Percentiles rank a stretch among this genome's conserved stretches.
phyloP scores from a whole-genome alignment of 169 alveolate species.

The Cryptosporidium canis region DNA sequence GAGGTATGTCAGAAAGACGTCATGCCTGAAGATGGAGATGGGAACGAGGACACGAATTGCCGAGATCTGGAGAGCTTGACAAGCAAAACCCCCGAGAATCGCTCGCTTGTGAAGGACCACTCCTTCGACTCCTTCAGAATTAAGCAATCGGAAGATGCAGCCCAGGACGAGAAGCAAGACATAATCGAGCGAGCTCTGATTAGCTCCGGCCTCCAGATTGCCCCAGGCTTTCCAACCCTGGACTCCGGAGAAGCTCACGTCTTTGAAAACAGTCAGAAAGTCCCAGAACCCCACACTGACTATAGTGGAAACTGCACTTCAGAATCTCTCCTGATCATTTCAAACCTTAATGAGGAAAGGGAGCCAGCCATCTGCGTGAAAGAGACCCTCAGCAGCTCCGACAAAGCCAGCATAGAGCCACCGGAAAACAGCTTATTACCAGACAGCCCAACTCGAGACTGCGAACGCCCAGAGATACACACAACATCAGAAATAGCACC shows the following conservation, averaged over 20 bases:
- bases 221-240: background rate
- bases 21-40: background rate
- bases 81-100: background rate
- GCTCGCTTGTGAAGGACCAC: conserved; percentile 7
- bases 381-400: background rate
- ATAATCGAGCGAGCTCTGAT: conserved; percentile 27
- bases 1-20: background rate
- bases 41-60: background rate
- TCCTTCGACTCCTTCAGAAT: conserved; percentile 17
- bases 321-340: background rate
- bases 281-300: background rate
- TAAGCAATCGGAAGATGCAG: background rate
- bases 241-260: background rate
- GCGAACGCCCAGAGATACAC: too few species aligned
- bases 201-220: background rate
- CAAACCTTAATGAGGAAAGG: background rate
- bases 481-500: too few species aligned
- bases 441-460: too few species aligned
- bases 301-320: background rate
- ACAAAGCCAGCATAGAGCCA: background rate
- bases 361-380: background rate
- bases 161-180: background rate
- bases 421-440: too few species aligned
- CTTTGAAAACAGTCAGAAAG: background rate
- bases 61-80: background rate